Evolutionary conservation across 2,329 filamentous ascomycete genomes (phyloP), one percentile per base, ranked within the genome.

Genomic region (Aspergillus awamori): DNA sequence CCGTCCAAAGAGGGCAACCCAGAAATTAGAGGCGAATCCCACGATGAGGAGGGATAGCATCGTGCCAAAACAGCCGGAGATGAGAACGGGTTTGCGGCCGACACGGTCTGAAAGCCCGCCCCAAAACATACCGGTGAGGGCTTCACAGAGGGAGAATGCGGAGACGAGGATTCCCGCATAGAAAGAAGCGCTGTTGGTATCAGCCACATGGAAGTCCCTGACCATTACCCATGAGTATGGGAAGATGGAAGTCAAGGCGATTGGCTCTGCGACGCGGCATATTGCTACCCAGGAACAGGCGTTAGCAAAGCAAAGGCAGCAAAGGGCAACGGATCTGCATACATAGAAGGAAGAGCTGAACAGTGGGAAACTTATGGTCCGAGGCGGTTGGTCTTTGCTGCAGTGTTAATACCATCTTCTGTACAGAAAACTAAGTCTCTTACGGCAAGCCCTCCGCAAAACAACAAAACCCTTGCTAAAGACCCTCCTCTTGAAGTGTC

Each of bases 241-340:
- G 70, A 94, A 96, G 77, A 97, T 95, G 72, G 91, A 95, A 1
- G 93, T 97, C 65, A 97, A 85, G 54, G 93, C 93, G 69, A 97
- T 94, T 22, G 93, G 93, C 77, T 97, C 93, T 57, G 93, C 91
- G 67, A 97, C 87, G 65, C 93, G 92, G 73, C 96, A 93, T 82
- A 97, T 92, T 75, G 92, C 93, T 96, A 53, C 39, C 53, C 11
- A 53, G 70, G 28, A 49, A 33, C 28, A 41, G n/a, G 24, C 5
- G 17, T 43, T 10, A 65, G 41, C 33, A 30, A 22, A 13, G 13
- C 17, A 41, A 5, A 26, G 28, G n/a, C 20, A 60, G 30, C 45
- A 70, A 24, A 36, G 33, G 6, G 11, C 28, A 39, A 24, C 8
- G 38, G 17, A 17, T 24, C 17, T 54, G 17, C 87, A 72, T 81